Base-by-base conservation (phyloP, 2,329 filamentous ascomycete genomes). In the Colletotrichum orchidophilum region DNA sequence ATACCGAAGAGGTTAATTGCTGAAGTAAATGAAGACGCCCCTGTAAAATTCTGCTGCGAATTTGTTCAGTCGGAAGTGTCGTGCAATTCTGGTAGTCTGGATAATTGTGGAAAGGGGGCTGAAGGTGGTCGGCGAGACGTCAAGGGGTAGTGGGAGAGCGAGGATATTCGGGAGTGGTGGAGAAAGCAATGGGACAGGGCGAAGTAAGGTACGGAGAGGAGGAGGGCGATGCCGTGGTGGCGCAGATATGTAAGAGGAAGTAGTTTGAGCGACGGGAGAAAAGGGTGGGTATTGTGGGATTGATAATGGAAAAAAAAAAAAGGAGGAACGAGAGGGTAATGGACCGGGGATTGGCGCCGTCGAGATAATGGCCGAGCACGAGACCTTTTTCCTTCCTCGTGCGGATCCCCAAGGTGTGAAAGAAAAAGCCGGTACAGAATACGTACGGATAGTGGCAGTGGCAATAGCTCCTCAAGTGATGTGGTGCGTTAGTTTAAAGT, bases 361-460 rank as follows among this genome's bases (percentile, higher is more conserved):
- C 53, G 58, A 53, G 5, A 52, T 50, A 42, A n/a, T 52, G 55
- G 29, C 68, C 50, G 64, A 68, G 68, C 68, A 71, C 68, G 66
- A 66, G 68, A 71, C 68, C 68, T 63, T 27, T 68, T 71, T 42
- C 64, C 58, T 59, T 68, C 57, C 68, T 72, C 49, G 66, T 65
- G 70, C 54, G 60, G 49, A 62, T 50, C 61, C 63, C 29, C 54
- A 70, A 62, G 26, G 49, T 26, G n/a, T 35, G 31, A 31, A 49
- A 62, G 53, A 52, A 55, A 24, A 21, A 7, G 21, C 8, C 13
- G 18, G 29, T 39, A 50, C 52, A 8, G 46, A 46, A 18, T n/a
- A 46, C 35, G 2, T 15, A 39, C n/a, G n/a, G n/a, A n/a, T n/a
- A 18, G 35, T 39, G 35, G 13, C 18, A 18, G 39, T 46, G 39